These are phyloP conservation scores for Russula earlei DNA, from an alignment of 768 basidiomycete species.

Conservation along the genomic window DNA sequence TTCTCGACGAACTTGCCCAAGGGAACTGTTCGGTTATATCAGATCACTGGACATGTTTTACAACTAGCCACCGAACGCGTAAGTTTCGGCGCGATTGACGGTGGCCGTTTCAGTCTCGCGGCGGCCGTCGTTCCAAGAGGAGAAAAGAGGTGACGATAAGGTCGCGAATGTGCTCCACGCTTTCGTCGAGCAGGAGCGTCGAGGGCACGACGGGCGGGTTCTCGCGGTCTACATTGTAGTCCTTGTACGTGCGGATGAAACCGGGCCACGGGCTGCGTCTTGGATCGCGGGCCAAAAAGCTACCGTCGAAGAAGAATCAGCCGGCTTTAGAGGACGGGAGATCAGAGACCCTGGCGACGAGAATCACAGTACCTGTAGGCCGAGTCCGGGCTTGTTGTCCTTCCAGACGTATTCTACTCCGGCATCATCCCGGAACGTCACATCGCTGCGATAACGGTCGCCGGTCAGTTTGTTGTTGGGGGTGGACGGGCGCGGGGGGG, in stretches of 20 bases:
- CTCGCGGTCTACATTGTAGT: conserved; percentile 7
- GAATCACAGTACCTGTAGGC: conserved; percentile 4
- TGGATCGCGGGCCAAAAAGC: conserved; percentile 15
- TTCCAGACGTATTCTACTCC: conserved; percentile 15
- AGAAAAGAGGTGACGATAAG: conserved; percentile 16
- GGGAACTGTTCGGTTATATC: too few species aligned
- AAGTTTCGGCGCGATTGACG: neutral
- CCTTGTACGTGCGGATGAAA: conserved; percentile 13
- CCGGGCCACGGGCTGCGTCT: conserved; percentile 18
- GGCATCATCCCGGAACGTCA: conserved; percentile 14
- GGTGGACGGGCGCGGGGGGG: too few species aligned
- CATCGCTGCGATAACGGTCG: neutral
- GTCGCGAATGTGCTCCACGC: conserved; percentile 15
- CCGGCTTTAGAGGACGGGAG: too few species aligned
- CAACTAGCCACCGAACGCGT: neutral
- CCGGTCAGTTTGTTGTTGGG: neutral
- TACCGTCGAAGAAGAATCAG: too few species aligned
- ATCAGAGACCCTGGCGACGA: neutral
- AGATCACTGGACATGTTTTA: neutral
- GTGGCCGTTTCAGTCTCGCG: conserved; percentile 12
- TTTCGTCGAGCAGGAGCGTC: conserved; percentile 14
- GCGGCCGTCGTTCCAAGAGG: conserved; percentile 17
- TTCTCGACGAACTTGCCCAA: too few species aligned
- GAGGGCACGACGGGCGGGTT: conserved; percentile 10
- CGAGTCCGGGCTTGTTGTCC: conserved; percentile 13